Conservation (phyloP, 2,329 filamentous ascomycete genomes). For the Calonectria naviculata region DNA sequence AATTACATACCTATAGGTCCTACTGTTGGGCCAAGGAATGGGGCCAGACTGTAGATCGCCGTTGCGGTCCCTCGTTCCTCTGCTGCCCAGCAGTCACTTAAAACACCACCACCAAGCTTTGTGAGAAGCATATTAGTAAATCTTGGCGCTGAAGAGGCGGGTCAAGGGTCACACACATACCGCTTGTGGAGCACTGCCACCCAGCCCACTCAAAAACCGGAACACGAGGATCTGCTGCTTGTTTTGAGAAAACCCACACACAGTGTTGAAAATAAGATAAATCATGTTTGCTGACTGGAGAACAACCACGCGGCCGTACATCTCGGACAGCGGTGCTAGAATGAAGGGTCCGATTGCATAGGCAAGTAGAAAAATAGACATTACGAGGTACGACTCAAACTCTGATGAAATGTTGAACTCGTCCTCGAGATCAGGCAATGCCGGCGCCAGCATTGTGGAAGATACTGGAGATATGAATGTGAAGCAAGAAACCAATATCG, state of each 20-base stretch:
- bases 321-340: conserved; percentile 63
- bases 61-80: conserved; percentile 51
- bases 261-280: conserved; percentile 66
- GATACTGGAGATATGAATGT: conserved; percentile 68
- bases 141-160: neutral
- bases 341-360: conserved; percentile 65
- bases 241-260: conserved; percentile 61
- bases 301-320: conserved; percentile 59
- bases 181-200: conserved; percentile 58
- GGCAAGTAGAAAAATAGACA: conserved; percentile 70
- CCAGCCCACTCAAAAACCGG: conserved; percentile 60
- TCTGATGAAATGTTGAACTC: conserved; percentile 57
- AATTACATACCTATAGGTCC: conserved; percentile 50
- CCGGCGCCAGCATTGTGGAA: conserved; percentile 63
- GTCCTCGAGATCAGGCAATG: conserved; percentile 54
- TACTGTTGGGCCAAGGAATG: conserved; percentile 56
- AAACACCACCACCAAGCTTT: conserved; percentile 56
- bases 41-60: conserved; percentile 50
- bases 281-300: conserved; percentile 58
- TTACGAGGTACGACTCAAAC: conserved; percentile 60
- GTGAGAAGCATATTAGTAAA: neutral
- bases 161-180: conserved; percentile 33
- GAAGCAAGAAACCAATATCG: conserved; percentile 49
- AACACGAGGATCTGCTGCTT: conserved; percentile 60
- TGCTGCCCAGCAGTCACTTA: conserved; percentile 59